phyloP scores from a whole-genome alignment of 768 basidiomycete genomes.

The Mycena capillaripes region DNA sequence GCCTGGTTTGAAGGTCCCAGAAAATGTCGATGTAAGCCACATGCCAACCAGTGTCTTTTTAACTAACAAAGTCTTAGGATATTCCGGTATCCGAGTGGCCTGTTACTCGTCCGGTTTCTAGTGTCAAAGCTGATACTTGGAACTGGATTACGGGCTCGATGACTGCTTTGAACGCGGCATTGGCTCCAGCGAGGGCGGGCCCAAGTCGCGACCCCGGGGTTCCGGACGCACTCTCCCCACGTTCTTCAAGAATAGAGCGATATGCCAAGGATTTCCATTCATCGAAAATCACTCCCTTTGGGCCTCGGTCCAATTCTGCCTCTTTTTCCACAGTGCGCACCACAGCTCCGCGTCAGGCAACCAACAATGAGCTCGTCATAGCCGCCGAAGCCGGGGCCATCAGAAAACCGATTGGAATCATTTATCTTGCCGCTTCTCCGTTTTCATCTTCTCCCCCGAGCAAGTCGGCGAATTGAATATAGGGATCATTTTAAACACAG shows the following conservation, averaged over 20 bases:
- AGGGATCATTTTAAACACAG: slow-evolving; percentile 63
- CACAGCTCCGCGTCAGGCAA: background rate
- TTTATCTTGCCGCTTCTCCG: slow-evolving; percentile 56
- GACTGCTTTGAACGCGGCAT: too few relatives aligned
- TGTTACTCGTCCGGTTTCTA: background rate
- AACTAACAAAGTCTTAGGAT: background rate
- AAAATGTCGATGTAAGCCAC: background rate
- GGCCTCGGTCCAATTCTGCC: background rate
- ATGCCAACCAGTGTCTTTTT: too few relatives aligned
- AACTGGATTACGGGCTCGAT: background rate
- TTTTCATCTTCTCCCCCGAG: slow-evolving; percentile 42
- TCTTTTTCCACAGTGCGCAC: background rate
- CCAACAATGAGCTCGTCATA: background rate
- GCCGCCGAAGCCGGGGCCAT: background rate
- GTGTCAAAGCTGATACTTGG: background rate
- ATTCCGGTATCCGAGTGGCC: background rate
- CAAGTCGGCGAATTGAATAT: slow-evolving; percentile 63
- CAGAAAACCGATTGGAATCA: slow-evolving; percentile 52
- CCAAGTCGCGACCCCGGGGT: too few relatives aligned
- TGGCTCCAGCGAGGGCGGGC: too few relatives aligned
- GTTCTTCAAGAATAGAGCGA: background rate
- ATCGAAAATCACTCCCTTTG: background rate
- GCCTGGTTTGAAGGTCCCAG: background rate
- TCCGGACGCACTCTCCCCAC: background rate
- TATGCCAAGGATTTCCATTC: background rate